Evolutionary conservation across 306 rosid genomes (phyloP).

Genomic region (Cucumis cinereus): DNA sequence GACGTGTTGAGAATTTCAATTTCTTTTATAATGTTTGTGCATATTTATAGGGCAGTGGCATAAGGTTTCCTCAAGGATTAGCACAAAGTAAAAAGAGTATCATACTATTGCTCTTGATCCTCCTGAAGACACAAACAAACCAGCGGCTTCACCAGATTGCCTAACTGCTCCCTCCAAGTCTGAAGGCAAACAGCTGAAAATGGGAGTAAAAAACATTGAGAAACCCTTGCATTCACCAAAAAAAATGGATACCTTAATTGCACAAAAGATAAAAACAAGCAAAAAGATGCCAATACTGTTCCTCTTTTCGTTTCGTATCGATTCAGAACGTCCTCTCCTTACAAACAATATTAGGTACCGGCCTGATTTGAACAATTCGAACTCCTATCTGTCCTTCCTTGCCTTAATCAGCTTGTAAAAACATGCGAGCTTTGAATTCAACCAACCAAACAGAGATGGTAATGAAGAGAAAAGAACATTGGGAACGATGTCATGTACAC

Average conservation of each 20-base stretch:
- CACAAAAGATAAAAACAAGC: not conserved
- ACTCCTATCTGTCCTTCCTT: not conserved
- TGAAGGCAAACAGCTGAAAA: constrained; percentile 84
- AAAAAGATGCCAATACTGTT: not conserved
- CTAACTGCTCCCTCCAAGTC: constrained; percentile 87
- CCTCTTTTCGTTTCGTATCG: not conserved
- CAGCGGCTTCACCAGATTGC: constrained; percentile 74
- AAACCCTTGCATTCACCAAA: not conserved
- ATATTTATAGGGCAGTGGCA: not conserved
- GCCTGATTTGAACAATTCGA: not conserved
- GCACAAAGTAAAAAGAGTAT: not conserved
- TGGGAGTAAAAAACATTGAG: constrained; percentile 6
- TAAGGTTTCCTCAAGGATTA: not conserved
- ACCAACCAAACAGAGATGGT: not conserved
- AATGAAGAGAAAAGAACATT: not conserved
- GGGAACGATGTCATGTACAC: not conserved
- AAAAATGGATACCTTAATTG: not conserved
- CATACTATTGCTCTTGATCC: constrained; percentile 86
- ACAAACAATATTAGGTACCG: not conserved
- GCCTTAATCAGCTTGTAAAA: not conserved
- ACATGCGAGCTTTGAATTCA: not conserved
- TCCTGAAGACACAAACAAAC: constrained; percentile 68
- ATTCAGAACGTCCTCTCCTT: not conserved
- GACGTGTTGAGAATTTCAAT: not conserved
- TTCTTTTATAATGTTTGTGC: not conserved